Percentiles rank a stretch among this genome's conserved stretches.
Conservation (phyloP, 306 rosid species). For the Cicer pinnatifidum region DNA sequence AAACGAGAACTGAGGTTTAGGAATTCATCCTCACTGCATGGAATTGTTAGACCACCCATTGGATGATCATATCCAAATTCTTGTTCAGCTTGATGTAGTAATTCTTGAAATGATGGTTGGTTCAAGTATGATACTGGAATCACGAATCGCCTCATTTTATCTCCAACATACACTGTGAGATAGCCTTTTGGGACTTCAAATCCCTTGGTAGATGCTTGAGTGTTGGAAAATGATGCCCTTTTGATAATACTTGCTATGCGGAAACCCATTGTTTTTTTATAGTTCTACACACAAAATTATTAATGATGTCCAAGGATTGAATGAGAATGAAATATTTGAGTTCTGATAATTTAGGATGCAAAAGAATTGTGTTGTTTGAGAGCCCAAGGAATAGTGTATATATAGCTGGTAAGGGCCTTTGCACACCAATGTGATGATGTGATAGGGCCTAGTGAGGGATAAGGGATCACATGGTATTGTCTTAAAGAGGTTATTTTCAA, state of each 20-base stretch:
- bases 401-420: conserved; percentile 21
- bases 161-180: conserved; percentile 42
- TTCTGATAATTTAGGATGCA: background rate
- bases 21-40: conserved; percentile 48
- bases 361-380: conserved; percentile 29
- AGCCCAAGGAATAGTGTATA: conserved; percentile 31
- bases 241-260: conserved; percentile 21
- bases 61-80: conserved; percentile 51
- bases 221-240: conserved; percentile 14
- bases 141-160: conserved; percentile 26
- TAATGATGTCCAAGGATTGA: conserved; percentile 22
- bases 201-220: conserved; percentile 10
- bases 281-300: background rate
- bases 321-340: conserved; percentile 28
- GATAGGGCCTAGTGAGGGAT: background rate
- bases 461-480: conserved; percentile 46
- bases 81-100: conserved; percentile 40
- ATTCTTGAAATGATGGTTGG: conserved; percentile 44
- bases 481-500: conserved; percentile 16
- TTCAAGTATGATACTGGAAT: conserved; percentile 44
- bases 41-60: conserved; percentile 50
- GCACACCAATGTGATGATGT: background rate
- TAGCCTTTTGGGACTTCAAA: conserved; percentile 45
- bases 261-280: conserved; percentile 35
- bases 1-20: conserved; percentile 39